Percentiles rank a stretch among this genome's conserved stretches.
These are phyloP conservation scores for Paraleonurus japonicus DNA, from an alignment of 257 asterid genomes.

Conservation along the genomic window DNA sequence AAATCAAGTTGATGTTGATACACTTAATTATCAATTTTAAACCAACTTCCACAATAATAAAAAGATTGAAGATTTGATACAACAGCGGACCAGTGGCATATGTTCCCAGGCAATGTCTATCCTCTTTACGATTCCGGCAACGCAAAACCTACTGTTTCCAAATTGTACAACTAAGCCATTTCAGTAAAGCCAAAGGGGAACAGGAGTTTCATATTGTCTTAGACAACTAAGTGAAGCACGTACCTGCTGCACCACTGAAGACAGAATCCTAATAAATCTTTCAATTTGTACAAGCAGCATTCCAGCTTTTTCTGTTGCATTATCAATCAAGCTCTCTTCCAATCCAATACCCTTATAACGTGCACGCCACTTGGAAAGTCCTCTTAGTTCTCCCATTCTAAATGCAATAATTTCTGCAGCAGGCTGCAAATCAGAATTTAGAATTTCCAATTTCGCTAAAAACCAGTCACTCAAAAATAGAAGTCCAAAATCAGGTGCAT, in stretches of 20 bases:
- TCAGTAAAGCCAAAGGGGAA: conserved; percentile 1
- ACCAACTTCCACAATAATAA: conserved; percentile 15
- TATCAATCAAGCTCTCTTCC: conserved; percentile 77
- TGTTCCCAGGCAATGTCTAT: not conserved
- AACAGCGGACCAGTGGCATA: not conserved
- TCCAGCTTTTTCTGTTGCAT: conserved; percentile 87
- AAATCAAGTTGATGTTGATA: conserved; percentile 5
- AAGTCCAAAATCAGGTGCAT: conserved; percentile 13
- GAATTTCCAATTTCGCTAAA: conserved; percentile 26
- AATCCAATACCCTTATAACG: conserved; percentile 81
- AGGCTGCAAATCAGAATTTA: conserved; percentile 68
- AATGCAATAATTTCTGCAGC: conserved; percentile 96
- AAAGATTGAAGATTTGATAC: not conserved
- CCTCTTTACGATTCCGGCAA: not conserved
- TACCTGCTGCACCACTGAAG: conserved; percentile 95
- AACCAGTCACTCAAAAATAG: conserved; percentile 11
- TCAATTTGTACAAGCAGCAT: conserved; percentile 80
- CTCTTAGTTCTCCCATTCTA: conserved; percentile 92
- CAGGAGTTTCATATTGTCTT: conserved; percentile 5
- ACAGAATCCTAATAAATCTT: conserved; percentile 70
- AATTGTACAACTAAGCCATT: not conserved
- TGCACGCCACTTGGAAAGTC: conserved; percentile 96
- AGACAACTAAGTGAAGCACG: conserved; percentile 15
- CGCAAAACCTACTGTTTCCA: conserved; percentile 2
- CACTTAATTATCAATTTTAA: conserved; percentile 1